Conservation (phyloP, 371 early-diverging fungal genomes). For the Gilbertella persicaria region DNA sequence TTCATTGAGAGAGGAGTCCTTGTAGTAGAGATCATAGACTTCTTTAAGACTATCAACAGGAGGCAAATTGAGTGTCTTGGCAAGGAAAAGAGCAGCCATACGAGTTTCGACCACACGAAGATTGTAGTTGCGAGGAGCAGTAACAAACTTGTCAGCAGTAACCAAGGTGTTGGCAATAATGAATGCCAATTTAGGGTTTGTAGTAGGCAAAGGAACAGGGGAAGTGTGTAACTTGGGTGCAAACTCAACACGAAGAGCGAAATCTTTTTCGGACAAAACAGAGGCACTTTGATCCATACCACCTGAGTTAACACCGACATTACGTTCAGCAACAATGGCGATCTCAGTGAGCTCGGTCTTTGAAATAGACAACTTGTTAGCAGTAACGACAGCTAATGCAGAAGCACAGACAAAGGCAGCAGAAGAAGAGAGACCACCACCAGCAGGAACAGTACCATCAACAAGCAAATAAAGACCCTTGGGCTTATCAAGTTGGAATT, state of each 20-base stretch:
- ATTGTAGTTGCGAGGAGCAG: constrained; percentile 90
- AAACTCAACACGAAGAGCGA: constrained; percentile 86
- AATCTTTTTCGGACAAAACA: constrained; percentile 71
- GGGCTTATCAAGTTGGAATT: constrained; percentile 53
- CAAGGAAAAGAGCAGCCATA: constrained; percentile 74
- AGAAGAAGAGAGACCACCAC: constrained; percentile 85
- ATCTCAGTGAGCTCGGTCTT: constrained; percentile 73
- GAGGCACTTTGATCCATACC: constrained; percentile 94
- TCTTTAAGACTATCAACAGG: constrained; percentile 59
- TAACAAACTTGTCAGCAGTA: constrained; percentile 84
- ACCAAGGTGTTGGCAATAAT: constrained; percentile 92
- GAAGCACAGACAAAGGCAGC: constrained; percentile 85
- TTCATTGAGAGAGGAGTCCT: constrained; percentile 24
- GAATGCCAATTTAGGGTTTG: constrained; percentile 65
- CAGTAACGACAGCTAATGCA: constrained; percentile 69
- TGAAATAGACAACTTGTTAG: constrained; percentile 49
- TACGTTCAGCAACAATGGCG: constrained; percentile 81
- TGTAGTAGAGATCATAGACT: constrained; percentile 65
- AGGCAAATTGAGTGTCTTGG: constrained; percentile 52
- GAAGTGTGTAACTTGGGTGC: constrained; percentile 71
- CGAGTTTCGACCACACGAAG: constrained; percentile 94
- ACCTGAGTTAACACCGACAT: constrained; percentile 83
- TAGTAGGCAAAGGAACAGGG: constrained; percentile 63
- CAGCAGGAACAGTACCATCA: constrained; percentile 83
- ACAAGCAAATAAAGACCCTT: constrained; percentile 71